phyloP scores from a whole-genome alignment of 805 yeast species.

The Danielia oregonensis region DNA sequence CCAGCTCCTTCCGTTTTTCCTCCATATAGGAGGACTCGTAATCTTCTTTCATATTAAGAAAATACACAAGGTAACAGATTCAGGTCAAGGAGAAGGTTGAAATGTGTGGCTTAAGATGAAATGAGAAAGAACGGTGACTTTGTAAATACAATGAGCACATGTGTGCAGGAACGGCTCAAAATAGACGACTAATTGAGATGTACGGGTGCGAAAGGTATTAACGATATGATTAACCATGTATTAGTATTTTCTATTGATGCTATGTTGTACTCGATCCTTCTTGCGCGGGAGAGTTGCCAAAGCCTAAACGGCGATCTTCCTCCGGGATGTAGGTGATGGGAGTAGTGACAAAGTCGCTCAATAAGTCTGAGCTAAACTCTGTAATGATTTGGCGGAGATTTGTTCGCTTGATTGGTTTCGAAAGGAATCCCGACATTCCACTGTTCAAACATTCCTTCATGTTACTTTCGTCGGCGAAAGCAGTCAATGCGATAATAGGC shows the following conservation, averaged over 20 bases:
- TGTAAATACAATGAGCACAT: too few species aligned
- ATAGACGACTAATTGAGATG: too few species aligned
- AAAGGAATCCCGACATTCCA: conserved; percentile 91
- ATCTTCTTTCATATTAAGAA: conserved; percentile 1
- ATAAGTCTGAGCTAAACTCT: conserved; percentile 40
- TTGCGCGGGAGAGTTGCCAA: too few species aligned
- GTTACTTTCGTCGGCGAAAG: conserved; percentile 91
- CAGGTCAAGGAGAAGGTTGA: too few species aligned
- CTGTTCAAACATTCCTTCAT: conserved; percentile 77
- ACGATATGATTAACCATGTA: too few species aligned
- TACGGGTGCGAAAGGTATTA: too few species aligned
- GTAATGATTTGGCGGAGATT: conserved; percentile 56
- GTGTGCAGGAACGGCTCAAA: too few species aligned
- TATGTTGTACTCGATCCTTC: too few species aligned
- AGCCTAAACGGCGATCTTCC: conserved; percentile 4
- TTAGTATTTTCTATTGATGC: too few species aligned
- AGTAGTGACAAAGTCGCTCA: conserved; percentile 31
- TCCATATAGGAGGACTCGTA: background rate
- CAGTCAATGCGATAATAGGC: conserved; percentile 93
- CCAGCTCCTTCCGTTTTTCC: background rate
- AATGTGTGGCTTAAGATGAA: background rate
- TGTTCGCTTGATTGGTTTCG: conserved; percentile 80
- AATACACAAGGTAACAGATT: too few species aligned
- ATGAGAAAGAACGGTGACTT: too few species aligned
- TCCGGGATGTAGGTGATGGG: conserved; percentile 19